Percentiles rank a stretch among this genome's conserved stretches.
These are phyloP conservation scores for Aspergillus cristatus DNA, from an alignment of 495 filamentous ascomycete species.

Conservation along the genomic window DNA sequence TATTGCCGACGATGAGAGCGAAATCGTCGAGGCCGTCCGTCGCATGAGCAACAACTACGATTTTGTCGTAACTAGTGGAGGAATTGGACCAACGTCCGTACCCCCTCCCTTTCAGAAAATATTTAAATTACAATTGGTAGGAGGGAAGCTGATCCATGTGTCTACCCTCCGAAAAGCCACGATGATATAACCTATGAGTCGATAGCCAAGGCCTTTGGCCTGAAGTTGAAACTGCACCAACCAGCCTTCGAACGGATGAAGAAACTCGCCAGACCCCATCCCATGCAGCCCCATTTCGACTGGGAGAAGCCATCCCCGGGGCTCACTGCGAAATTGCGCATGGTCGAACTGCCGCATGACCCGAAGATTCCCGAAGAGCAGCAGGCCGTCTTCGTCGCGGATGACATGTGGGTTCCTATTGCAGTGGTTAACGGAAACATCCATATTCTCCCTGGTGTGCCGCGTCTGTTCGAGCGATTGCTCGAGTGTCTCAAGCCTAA, in stretches of 20 bases:
- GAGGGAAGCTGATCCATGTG: not conserved
- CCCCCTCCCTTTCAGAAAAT: conserved; percentile 3
- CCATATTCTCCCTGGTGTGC: conserved; percentile 87
- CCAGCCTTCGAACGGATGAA: conserved; percentile 76
- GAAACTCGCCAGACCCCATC: conserved; percentile 60
- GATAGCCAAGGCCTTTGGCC: conserved; percentile 78
- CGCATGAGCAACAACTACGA: conserved; percentile 86
- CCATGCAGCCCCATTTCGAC: conserved; percentile 64
- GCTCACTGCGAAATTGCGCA: conserved; percentile 72
- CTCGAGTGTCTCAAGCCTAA: conserved; percentile 65
- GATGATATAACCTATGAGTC: conserved; percentile 96
- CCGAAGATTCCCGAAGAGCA: conserved; percentile 45
- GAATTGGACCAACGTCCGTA: conserved; percentile 84
- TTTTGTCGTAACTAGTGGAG: conserved; percentile 88
- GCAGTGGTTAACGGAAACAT: conserved; percentile 83
- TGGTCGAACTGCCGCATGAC: conserved; percentile 81
- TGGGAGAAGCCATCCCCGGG: conserved; percentile 76
- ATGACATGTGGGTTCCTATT: conserved; percentile 85
- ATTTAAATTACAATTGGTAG: not conserved
- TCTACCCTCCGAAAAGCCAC: conserved; percentile 50
- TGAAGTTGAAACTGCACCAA: conserved; percentile 67
- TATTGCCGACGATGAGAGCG: conserved; percentile 79
- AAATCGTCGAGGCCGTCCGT: conserved; percentile 79
- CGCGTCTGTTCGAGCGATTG: conserved; percentile 68
- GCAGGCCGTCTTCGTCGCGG: conserved; percentile 67